These are phyloP conservation scores for Quambalaria eucalypti DNA, from an alignment of 1,284 basidiomycete species.

Conservation along the genomic window DNA sequence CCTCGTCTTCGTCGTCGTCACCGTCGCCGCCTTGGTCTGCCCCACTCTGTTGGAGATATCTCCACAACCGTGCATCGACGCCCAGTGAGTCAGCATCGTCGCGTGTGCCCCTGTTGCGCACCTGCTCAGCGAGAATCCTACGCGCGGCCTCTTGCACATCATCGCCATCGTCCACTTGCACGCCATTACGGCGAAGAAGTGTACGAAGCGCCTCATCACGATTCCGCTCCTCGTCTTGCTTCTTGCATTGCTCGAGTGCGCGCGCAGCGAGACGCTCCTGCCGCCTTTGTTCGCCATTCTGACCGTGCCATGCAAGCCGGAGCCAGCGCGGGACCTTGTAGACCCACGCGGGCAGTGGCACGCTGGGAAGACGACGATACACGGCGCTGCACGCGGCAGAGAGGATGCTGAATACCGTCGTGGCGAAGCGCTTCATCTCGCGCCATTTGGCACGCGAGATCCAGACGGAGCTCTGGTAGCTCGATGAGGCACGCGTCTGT, in stretches of 20 bases:
- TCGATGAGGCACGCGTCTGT: too few relatives aligned
- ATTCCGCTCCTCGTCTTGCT: neutral
- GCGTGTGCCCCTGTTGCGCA: neutral
- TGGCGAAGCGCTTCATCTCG: conserved; percentile 9
- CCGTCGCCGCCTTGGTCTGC: conserved; percentile 7
- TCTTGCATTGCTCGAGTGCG: conserved; percentile 5
- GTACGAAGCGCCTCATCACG: neutral
- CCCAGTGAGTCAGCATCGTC: neutral
- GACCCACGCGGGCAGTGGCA: conserved; percentile 14
- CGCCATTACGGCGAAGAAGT: neutral
- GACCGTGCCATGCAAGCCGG: conserved; percentile 40
- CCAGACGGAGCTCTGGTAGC: neutral
- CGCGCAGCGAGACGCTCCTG: conserved; percentile 10
- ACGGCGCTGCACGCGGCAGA: conserved; percentile 3
- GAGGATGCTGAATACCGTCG: conserved; percentile 9
- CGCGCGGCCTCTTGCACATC: neutral
- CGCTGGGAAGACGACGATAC: conserved; percentile 8
- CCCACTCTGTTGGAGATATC: neutral
- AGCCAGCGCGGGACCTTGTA: conserved; percentile 14
- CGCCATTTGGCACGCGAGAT: conserved; percentile 5
- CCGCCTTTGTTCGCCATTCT: conserved; percentile 30
- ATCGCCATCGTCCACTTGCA: neutral
- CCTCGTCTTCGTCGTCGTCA: conserved; percentile 5
- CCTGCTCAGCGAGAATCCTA: neutral
- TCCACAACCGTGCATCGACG: neutral